A percentile compares a stretch with the other conserved stretches of the same genome.
phyloP scores from a whole-genome alignment of 2,329 filamentous ascomycete genomes.

The Sporothrix pseudoabietina region DNA sequence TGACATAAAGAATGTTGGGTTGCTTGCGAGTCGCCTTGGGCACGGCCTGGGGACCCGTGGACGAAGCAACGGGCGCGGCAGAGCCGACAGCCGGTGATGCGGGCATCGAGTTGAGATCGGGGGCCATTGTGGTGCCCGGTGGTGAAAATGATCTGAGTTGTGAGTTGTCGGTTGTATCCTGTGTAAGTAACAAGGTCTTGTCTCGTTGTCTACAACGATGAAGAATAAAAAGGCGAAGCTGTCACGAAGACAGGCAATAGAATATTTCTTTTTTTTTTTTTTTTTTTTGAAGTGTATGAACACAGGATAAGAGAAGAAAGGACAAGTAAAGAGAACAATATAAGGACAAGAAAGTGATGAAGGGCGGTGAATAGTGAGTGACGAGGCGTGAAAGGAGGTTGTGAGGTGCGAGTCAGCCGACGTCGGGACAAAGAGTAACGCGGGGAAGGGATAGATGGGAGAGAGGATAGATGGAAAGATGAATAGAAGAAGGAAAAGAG shows the following conservation, averaged over 20 bases:
- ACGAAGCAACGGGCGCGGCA: constrained; percentile 7
- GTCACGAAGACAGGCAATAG: constrained; percentile 33
- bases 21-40: constrained; percentile 41
- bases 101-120: constrained; percentile 73
- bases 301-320: constrained; percentile 9
- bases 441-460: neutral
- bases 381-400: neutral
- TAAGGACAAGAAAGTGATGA: neutral
- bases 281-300: constrained; percentile 27
- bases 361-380: neutral
- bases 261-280: constrained; percentile 24
- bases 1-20: constrained; percentile 88
- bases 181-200: constrained; percentile 25
- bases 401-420: constrained; percentile 9
- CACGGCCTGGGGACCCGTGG: constrained; percentile 21
- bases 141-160: neutral
- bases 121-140: constrained; percentile 56
- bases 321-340: neutral
- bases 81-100: constrained; percentile 49
- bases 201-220: constrained; percentile 23
- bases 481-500: neutral
- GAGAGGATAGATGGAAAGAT: neutral
- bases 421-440: neutral
- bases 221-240: constrained; percentile 20
- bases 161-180: constrained; percentile 1